phyloP scores from a whole-genome alignment of 768 basidiomycete species.

The Suillus bovinus region DNA sequence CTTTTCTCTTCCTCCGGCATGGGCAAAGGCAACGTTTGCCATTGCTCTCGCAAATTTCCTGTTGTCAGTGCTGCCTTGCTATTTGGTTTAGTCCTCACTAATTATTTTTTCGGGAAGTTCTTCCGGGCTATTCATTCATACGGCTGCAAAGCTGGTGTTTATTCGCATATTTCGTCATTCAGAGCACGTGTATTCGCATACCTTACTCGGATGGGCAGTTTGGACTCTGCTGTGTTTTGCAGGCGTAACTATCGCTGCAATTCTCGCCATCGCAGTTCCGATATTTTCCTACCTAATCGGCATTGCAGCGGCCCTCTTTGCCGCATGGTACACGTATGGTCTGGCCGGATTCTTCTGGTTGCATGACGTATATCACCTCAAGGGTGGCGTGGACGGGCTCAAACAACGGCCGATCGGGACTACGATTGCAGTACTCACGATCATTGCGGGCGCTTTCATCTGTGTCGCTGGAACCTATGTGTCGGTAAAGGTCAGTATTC shows the following conservation, averaged over 20 bases:
- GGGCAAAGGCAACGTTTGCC: slow-evolving; percentile 51
- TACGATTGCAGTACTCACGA: slow-evolving; percentile 41
- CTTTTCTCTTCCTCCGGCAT: slow-evolving; percentile 46
- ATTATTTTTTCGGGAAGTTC: slow-evolving; percentile 31
- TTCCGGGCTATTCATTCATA: slow-evolving; percentile 49
- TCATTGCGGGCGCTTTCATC: slow-evolving; percentile 50
- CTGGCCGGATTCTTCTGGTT: slow-evolving; percentile 55
- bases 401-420: slow-evolving; percentile 35
- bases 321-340: slow-evolving; percentile 61
- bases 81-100: not conserved
- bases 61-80: slow-evolving; percentile 34
- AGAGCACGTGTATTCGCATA: slow-evolving; percentile 51
- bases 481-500: slow-evolving; percentile 44
- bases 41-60: slow-evolving; percentile 53
- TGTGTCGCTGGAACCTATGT: slow-evolving; percentile 56
- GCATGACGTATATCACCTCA: slow-evolving; percentile 45
- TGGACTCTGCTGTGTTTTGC: slow-evolving; percentile 46
- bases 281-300: slow-evolving; percentile 57
- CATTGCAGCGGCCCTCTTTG: slow-evolving; percentile 53
- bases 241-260: slow-evolving; percentile 38
- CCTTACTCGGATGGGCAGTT: slow-evolving; percentile 47
- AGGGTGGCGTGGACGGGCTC: slow-evolving; percentile 37
- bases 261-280: slow-evolving; percentile 51
- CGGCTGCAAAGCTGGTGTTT: slow-evolving; percentile 55
- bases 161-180: slow-evolving; percentile 50